These are phyloP conservation scores for Schrenkiella parvula DNA, from an alignment of 345 rosid genomes.

Conservation along the genomic window DNA sequence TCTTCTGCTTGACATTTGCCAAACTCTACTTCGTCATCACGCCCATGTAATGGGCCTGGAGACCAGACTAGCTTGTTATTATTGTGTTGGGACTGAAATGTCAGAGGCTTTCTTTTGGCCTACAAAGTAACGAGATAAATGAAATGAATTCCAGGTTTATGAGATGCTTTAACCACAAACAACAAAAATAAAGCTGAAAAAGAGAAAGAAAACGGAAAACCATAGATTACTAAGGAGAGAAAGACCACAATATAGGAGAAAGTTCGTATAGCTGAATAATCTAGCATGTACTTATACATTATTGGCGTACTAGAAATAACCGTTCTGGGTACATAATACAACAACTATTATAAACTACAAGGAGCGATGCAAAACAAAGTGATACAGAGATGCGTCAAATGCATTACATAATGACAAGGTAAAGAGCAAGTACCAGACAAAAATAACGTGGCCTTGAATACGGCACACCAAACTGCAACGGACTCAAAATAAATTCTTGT, in stretches of 20 bases:
- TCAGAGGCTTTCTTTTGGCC: constrained; percentile 73
- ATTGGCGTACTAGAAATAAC: not conserved
- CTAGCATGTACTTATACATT: not conserved
- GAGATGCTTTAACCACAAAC: not conserved
- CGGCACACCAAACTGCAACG: constrained; percentile 90
- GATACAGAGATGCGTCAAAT: not conserved
- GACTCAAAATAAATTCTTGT: constrained; percentile 89
- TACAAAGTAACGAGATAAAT: constrained; percentile 29
- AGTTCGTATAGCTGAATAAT: not conserved
- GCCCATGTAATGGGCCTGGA: constrained; percentile 43
- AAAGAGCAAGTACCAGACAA: constrained; percentile 61
- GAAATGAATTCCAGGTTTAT: not conserved
- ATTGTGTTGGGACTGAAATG: constrained; percentile 41
- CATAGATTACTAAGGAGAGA: not conserved
- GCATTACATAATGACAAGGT: not conserved
- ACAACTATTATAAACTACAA: not conserved
- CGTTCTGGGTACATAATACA: not conserved
- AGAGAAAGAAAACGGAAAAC: not conserved
- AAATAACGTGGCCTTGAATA: constrained; percentile 96
- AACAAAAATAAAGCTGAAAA: not conserved
- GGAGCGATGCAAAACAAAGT: not conserved
- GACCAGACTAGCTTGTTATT: constrained; percentile 53
- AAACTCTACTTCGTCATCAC: constrained; percentile 28
- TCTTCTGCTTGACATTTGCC: constrained; percentile 41
- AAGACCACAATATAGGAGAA: not conserved